Evolutionary conservation across 306 rosid genomes (phyloP), one percentile per base, ranked within the genome.

Genomic region (Quercus parvula): DNA sequence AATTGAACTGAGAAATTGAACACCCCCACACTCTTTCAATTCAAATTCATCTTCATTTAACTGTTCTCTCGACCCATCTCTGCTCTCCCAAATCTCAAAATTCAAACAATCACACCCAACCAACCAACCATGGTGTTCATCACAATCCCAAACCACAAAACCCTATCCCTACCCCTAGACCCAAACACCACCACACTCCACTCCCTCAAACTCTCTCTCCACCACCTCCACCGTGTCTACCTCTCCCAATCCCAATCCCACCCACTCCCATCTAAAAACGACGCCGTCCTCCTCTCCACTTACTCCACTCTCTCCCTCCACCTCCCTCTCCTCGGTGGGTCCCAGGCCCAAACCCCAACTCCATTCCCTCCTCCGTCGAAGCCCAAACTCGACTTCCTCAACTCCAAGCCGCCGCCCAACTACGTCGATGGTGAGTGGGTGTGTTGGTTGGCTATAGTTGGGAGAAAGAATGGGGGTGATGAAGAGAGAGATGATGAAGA

Each of bases 391-490:
- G 98, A 94, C 4, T 91, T 94, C 84, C 88, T 94, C 33, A 86
- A 87, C 67, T 91, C 97, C 28, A 94, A 94, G 75, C 33, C 98
- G 15, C 98, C 97, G 20, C 64, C 98, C 0, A 91, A 94, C 57
- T 94, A 94, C 69, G 98, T 94, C 6, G 97, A 22, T 22, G 22
- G 22, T 22, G 22, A 22, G 22, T 22, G 22, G 22, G 22, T 22
- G 22, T 22, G 22, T 22, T 22, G 22, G 22, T 22, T 22, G 22
- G 22, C 22, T 22, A 22, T 22, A 22, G 22, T 22, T 22, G 22
- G 33, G 5, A 30, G 33, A 30, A 27, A 27, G 28, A 27, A 27
- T 27, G 28, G 28, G 28, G 28, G 22, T 27, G 28, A 27, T 27
- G 28, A 27, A 27, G 28, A 27, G 28, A 27, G 28, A 27, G 28